These are phyloP conservation scores for Lizonia empirigonia DNA, from an alignment of 2,329 filamentous ascomycete species.

Conservation along the genomic window DNA sequence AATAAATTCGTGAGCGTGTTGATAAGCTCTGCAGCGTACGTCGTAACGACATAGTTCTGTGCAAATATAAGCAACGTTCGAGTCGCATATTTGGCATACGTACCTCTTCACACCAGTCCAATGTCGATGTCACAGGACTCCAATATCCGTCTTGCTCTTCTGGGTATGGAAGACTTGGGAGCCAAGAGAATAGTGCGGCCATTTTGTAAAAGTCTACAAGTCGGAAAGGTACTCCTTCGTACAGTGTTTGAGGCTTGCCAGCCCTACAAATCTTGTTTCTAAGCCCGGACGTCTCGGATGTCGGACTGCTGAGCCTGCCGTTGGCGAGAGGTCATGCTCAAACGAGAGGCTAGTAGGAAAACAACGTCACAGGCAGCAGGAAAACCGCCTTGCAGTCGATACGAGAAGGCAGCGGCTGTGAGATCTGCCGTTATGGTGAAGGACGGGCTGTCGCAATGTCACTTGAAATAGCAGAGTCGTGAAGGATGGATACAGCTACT, in stretches of 20 bases:
- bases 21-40: constrained; percentile 77
- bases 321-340: constrained; percentile 16
- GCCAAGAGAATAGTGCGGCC: constrained; percentile 44
- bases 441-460: not conserved
- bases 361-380: not conserved
- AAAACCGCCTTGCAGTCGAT: not conserved
- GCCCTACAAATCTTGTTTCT: constrained; percentile 16
- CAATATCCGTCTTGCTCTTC: constrained; percentile 65
- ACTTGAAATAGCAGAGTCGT: not conserved
- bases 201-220: constrained; percentile 21
- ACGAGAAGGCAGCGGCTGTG: not conserved
- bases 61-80: constrained; percentile 10
- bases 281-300: constrained; percentile 25
- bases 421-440: not conserved
- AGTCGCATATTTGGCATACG: constrained; percentile 7
- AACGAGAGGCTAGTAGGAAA: constrained; percentile 12
- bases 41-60: constrained; percentile 76
- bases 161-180: constrained; percentile 56
- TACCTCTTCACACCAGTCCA: constrained; percentile 84
- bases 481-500: not conserved
- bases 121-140: constrained; percentile 71
- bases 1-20: constrained; percentile 82
- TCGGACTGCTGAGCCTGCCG: constrained; percentile 20
- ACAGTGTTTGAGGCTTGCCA: not conserved
- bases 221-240: not conserved